Evolutionary conservation across 805 yeast species (phyloP), one percentile per base, ranked within the genome.

Genomic region (Hanseniaspora guilliermondii): DNA sequence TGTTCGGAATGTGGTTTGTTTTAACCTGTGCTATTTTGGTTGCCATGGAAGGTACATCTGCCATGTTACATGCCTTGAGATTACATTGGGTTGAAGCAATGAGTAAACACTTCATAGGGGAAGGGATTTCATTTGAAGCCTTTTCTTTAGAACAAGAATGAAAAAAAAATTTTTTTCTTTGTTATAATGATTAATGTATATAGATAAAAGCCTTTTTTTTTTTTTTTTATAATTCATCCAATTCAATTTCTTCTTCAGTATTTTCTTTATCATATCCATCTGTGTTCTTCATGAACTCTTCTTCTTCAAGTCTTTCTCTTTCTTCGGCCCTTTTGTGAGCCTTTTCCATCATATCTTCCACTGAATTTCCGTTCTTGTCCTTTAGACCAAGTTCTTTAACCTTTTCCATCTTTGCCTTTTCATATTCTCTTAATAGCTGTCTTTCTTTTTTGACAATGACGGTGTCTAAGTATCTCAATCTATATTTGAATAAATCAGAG

Each of bases 51-150:
- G 99, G 98, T 56, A 93, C 99, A 0, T 87, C 97, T 25, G 98
- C 98, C 36, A 93, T 93, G 98, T 77, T 93, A 65, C 99, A 93
- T 70, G 85, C 97, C n/a, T 77, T 93, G 65, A 86, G 99, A 75
- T 77, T 93, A 65, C 98, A 93, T 68, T 93, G 99, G 99, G 98
- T 93, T 58, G 99, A 93, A 73, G 83, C 96, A 27, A 93, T 93
- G 99, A 87, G 96, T 58, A 93, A 93, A 73, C 94, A 84, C 72
- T 93, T 89, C 64, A 93, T 85, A 65, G 99, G 99, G 67, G 97
- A 91, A 68, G 99, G 99, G 57, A 75, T 80, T 60, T 80, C 89
- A 6, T 93, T 86, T 66, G 82, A 78, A 60, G 97, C 98, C n/a
- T 93, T 87, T 65, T 77, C 83, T 4, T 88, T 91, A 58, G 66